phyloP scores from a whole-genome alignment of 768 basidiomycete species.

The Termitomyces sp. region DNA sequence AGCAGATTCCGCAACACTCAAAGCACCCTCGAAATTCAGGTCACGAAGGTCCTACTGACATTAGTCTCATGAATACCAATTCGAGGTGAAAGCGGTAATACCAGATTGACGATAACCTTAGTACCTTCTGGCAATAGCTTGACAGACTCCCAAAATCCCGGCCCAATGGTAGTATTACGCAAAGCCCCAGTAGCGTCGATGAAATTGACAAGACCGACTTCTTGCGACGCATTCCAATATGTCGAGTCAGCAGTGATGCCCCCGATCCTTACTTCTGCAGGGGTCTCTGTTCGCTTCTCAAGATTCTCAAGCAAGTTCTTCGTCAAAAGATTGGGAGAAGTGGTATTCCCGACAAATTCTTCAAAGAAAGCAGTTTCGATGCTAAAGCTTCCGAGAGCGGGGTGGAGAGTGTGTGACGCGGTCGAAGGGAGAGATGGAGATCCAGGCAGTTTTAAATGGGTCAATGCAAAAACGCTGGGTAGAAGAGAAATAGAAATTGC shows the following conservation, averaged over 20 bases:
- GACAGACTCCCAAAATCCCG: conserved; percentile 45
- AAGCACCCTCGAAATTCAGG: conserved; percentile 37
- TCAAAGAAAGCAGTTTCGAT: conserved; percentile 55
- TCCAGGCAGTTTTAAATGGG: conserved; percentile 32
- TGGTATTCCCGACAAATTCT: conserved; percentile 43
- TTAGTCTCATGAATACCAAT: background rate
- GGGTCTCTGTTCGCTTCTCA: conserved; percentile 37
- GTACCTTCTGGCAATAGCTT: conserved; percentile 43
- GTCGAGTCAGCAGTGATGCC: conserved; percentile 55
- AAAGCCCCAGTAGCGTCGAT: conserved; percentile 40
- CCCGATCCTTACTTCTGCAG: conserved; percentile 47
- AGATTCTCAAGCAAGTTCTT: conserved; percentile 43
- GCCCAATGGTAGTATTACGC: conserved; percentile 49
- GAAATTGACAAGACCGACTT: conserved; percentile 38
- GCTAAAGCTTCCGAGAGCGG: conserved; percentile 48
- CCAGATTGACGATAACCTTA: conserved; percentile 43
- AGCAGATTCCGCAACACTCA: conserved; percentile 41
- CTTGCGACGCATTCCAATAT: conserved; percentile 40
- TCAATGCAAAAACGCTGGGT: conserved; percentile 4
- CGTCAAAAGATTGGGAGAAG: conserved; percentile 40
- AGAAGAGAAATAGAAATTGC: background rate
- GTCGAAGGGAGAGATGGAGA: conserved; percentile 37
- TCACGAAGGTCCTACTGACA: conserved; percentile 39
- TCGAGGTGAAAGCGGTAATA: conserved; percentile 15
- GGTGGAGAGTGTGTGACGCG: conserved; percentile 41